Base-by-base conservation (phyloP, 805 yeast species). In the Jamesozyma jinghongensis region DNA sequence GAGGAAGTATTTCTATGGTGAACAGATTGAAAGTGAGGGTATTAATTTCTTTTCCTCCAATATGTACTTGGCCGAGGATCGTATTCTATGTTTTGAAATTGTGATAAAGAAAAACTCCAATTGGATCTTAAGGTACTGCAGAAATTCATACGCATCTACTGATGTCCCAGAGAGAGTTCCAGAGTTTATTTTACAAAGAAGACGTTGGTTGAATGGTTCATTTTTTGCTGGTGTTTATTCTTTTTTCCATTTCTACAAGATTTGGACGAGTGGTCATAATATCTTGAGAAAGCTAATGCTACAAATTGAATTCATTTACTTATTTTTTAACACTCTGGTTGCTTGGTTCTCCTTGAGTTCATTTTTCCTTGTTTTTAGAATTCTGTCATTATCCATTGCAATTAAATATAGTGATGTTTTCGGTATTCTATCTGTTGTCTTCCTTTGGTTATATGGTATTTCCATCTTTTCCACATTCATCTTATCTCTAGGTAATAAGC, bases 201-300 rank as follows among this genome's bases (percentile, higher is more conserved):
- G 97, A 59, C 77, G 97, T 65, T 92, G 97, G 97, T 73, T 90
- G 49, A 90, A 90, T 60, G 97, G 97, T 41, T 87, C 97, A 0
- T 83, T 92, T 55, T 90, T 92, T 65, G 97, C 97, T 0, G 92
- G 94, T 7, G 71, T 87, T 42, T 90, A 92, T 58, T 79, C 97
- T 0, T 73, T 85, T 41, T 74, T 78, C 43, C 94, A 88, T 61
- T 79, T 80, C 60, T 75, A 74, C 49, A 74, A 77, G 47, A 73
- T 92, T 36, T 84, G 94, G 88, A 59, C 69, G 2, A 80, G 95
- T 14, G 79, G 81, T 17, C 98, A 90, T 62, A 71, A 81, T 7
- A 46, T 74, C 18, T 51, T 64, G 2, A 72, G 97, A 47, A 86
- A 86, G 54, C 50, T 86, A 29, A 67, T 80, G 54, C 64, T 90